Evolutionary conservation across 257 asterid species (phyloP).

Genomic region (Salvia miltiorrhiza): DNA sequence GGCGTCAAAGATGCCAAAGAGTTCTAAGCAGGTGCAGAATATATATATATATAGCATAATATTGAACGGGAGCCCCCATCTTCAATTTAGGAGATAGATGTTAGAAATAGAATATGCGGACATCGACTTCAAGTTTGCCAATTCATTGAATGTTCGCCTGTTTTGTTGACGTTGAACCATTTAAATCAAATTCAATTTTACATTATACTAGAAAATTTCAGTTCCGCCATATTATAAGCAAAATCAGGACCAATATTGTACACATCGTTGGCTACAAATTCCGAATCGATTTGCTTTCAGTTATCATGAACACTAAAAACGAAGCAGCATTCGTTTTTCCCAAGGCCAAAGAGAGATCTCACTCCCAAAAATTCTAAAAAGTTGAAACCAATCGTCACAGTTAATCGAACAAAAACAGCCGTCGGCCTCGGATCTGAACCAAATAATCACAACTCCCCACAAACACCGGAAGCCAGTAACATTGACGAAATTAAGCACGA

Average conservation of each 20-base stretch:
- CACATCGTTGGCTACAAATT: neutral
- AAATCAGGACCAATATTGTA: neutral
- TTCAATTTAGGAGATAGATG: neutral
- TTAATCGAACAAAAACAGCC: constrained; percentile 11
- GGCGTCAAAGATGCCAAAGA: too few species aligned
- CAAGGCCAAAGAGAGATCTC: neutral
- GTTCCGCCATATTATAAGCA: neutral
- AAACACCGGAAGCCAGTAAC: neutral
- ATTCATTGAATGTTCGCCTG: neutral
- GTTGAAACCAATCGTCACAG: constrained; percentile 15
- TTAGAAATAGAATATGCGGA: neutral
- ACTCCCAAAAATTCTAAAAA: neutral
- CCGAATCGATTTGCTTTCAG: neutral
- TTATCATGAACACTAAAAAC: neutral
- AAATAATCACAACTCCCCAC: constrained; percentile 7
- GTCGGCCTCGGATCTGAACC: constrained; percentile 33
- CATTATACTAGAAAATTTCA: neutral
- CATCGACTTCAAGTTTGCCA: neutral
- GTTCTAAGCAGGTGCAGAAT: neutral
- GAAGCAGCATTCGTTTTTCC: neutral
- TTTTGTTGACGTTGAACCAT: neutral
- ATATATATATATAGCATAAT: neutral
- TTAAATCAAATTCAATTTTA: neutral
- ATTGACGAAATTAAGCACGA: constrained; percentile 2
- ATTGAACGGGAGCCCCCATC: neutral